Evolutionary conservation across 2,329 filamentous ascomycete species (phyloP).

Genomic region (Fusarium nodosum): DNA sequence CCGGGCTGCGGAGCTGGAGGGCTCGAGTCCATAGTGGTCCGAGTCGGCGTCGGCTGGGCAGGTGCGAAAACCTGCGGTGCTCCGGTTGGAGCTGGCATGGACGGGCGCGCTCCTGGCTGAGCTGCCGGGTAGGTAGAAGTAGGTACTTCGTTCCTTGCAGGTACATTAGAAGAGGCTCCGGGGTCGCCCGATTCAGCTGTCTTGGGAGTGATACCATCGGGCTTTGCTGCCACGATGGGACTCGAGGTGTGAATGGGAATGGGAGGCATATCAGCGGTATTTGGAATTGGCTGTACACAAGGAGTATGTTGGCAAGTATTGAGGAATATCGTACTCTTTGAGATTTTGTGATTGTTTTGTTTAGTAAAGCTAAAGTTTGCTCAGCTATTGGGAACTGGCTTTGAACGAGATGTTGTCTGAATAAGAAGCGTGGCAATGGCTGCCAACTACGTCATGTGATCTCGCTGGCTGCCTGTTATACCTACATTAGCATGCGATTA

Average conservation of each 20-base stretch:
- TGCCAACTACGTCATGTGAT: constrained; percentile 45
- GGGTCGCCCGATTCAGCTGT: constrained; percentile 53
- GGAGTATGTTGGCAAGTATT: background rate
- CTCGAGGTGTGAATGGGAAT: constrained; percentile 71
- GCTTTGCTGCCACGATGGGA: constrained; percentile 70
- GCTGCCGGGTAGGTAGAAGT: constrained; percentile 51
- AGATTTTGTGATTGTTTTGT: background rate
- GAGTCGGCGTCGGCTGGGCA: constrained; percentile 61
- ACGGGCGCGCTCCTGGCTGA: constrained; percentile 51
- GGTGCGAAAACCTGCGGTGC: constrained; percentile 54
- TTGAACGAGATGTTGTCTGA: constrained; percentile 32
- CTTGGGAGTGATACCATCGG: constrained; percentile 62
- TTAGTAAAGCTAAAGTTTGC: background rate
- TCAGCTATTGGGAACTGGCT: background rate
- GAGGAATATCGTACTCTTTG: constrained; percentile 1
- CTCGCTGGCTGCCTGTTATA: constrained; percentile 20
- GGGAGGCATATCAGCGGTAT: constrained; percentile 65
- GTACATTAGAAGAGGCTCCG: constrained; percentile 39
- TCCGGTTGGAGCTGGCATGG: constrained; percentile 60
- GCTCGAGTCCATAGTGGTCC: constrained; percentile 50
- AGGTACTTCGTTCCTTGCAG: constrained; percentile 51
- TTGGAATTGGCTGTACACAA: background rate
- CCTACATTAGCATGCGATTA: constrained; percentile 34
- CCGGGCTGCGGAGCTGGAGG: constrained; percentile 71
- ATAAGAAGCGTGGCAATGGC: constrained; percentile 35